These are phyloP conservation scores for Fusarium sacchari DNA, from an alignment of 2,329 filamentous ascomycete species.

Conservation along the genomic window DNA sequence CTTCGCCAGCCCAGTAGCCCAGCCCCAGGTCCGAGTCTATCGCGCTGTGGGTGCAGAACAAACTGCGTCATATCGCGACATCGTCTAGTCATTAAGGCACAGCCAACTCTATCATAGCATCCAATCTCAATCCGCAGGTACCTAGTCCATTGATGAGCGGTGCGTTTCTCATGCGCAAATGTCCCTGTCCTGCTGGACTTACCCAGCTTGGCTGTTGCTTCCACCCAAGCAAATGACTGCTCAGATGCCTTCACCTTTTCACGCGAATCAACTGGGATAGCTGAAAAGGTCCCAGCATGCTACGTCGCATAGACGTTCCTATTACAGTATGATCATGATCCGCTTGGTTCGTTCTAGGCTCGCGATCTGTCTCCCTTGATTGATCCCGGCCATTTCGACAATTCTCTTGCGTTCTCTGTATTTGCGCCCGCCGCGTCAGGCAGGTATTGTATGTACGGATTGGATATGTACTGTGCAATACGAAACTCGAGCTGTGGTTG, in stretches of 20 bases:
- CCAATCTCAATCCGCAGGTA: not conserved
- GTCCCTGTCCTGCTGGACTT: conserved; percentile 1
- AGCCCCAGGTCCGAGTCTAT: not conserved
- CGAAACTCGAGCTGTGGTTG: conserved; percentile 3
- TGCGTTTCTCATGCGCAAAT: not conserved
- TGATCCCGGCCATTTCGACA: conserved; percentile 14
- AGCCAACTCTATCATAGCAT: conserved; percentile 4
- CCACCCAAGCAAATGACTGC: conserved; percentile 4
- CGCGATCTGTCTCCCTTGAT: conserved; percentile 25
- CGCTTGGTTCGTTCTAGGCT: conserved; percentile 29
- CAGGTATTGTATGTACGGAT: not conserved
- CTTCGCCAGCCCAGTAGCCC: not conserved
- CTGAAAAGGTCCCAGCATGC: conserved; percentile 3
- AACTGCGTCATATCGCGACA: conserved; percentile 1
- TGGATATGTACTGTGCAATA: not conserved
- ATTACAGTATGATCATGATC: not conserved
- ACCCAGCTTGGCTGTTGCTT: not conserved
- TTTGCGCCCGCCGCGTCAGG: conserved; percentile 7
- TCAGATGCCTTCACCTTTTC: conserved; percentile 7
- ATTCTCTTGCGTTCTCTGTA: conserved; percentile 14
- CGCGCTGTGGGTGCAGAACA: not conserved
- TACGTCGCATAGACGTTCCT: conserved; percentile 21
- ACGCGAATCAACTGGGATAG: conserved; percentile 1
- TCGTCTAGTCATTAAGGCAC: not conserved
- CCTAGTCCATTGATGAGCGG: not conserved